phyloP scores from a whole-genome alignment of 2,329 filamentous ascomycete species.

The Diplodia intermedia region DNA sequence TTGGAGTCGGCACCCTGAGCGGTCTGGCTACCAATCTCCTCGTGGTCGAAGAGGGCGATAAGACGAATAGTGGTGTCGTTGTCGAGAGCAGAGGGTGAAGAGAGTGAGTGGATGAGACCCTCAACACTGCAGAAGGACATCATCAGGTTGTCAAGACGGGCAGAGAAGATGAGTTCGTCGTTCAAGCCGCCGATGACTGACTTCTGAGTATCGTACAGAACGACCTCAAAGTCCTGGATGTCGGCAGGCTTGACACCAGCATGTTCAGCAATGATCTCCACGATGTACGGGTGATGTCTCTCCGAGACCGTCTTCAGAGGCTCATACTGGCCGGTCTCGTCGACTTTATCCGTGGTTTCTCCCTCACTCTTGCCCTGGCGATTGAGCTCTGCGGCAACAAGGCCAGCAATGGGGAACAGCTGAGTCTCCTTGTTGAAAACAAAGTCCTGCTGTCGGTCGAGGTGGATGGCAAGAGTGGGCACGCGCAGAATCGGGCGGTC shows the following conservation, averaged over 20 bases:
- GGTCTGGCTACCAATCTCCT: slow-evolving; percentile 92
- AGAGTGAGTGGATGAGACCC: slow-evolving; percentile 81
- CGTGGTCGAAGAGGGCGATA: slow-evolving; percentile 96
- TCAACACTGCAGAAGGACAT: slow-evolving; percentile 94
- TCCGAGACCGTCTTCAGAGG: slow-evolving; percentile 79
- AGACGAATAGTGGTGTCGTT: slow-evolving; percentile 83
- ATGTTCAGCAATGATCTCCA: slow-evolving; percentile 83
- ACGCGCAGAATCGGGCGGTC: slow-evolving; percentile 90
- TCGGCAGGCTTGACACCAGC: slow-evolving; percentile 73
- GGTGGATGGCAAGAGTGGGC: slow-evolving; percentile 91
- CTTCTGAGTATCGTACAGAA: slow-evolving; percentile 96
- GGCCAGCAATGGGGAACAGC: slow-evolving; percentile 88
- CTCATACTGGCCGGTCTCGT: slow-evolving; percentile 62
- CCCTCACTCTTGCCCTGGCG: slow-evolving; percentile 65
- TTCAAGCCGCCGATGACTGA: slow-evolving; percentile 86
- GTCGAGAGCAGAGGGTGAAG: slow-evolving; percentile 68
- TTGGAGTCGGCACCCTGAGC: slow-evolving; percentile 95
- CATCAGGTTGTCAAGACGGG: slow-evolving; percentile 93
- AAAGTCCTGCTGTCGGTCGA: slow-evolving; percentile 85
- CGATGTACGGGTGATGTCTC: slow-evolving; percentile 86
- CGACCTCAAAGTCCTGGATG: slow-evolving; percentile 90
- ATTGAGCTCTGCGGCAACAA: slow-evolving; percentile 88
- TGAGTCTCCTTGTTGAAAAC: slow-evolving; percentile 97
- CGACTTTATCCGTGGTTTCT: slow-evolving; percentile 51
- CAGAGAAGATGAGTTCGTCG: slow-evolving; percentile 94